Evolutionary conservation across 345 rosid species (phyloP).

Genomic region (Syzygium grande): DNA sequence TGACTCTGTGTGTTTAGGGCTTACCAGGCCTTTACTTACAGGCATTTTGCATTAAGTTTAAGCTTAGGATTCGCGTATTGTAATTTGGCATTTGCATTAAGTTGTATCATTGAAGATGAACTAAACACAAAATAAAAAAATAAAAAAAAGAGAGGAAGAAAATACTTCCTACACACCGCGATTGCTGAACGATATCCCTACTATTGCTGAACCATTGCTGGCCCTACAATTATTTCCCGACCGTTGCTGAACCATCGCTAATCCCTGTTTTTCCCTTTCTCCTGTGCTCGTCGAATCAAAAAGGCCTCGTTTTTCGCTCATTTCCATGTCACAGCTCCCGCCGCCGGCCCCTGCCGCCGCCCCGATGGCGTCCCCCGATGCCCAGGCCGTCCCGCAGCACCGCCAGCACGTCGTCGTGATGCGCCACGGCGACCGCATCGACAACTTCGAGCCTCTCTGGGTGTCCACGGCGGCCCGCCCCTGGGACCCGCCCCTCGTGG

Average conservation of each 20-base stretch:
- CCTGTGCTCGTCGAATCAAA: neutral
- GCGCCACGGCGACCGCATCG: slow-evolving; percentile 22
- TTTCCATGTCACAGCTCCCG: neutral
- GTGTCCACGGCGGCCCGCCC: slow-evolving; percentile 7
- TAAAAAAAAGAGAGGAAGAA: too few relatives aligned
- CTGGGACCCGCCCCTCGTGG: slow-evolving; percentile 20
- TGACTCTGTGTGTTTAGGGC: neutral
- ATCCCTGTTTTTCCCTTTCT: neutral
- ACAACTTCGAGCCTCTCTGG: slow-evolving; percentile 17
- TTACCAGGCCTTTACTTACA: neutral
- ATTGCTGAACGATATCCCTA: too few relatives aligned
- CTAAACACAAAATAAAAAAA: too few relatives aligned
- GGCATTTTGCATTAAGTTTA: neutral
- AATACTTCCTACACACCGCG: too few relatives aligned
- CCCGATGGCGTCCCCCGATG: neutral
- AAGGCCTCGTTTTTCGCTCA: neutral
- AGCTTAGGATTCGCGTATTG: too few relatives aligned
- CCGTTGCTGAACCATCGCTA: too few relatives aligned
- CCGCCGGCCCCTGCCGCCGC: neutral
- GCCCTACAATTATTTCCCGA: too few relatives aligned
- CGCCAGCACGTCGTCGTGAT: slow-evolving; percentile 13
- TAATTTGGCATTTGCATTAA: too few relatives aligned
- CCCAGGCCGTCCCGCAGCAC: neutral
- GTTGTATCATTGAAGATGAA: too few relatives aligned
- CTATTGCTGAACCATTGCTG: too few relatives aligned